Conservation (phyloP, 108 stramenopile species). For the Poteriospumella lacustris region DNA sequence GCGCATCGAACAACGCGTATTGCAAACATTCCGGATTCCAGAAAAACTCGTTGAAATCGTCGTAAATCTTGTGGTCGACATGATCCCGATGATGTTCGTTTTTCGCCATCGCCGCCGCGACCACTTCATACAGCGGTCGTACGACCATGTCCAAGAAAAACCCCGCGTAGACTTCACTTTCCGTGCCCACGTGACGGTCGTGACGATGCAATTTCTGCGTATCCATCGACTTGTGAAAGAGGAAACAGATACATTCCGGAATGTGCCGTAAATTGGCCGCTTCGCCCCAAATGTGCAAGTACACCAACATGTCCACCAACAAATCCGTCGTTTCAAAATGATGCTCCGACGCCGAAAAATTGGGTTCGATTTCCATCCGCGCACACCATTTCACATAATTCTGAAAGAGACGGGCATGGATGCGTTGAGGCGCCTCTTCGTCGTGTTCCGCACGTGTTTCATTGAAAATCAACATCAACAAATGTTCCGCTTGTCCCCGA, state of each 20-base stretch:
- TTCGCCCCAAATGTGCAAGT: slow-evolving; percentile 96
- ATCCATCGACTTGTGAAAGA: slow-evolving; percentile 97
- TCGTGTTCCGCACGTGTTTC: slow-evolving; percentile 54
- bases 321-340: background rate
- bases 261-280: slow-evolving; percentile 90
- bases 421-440: slow-evolving; percentile 56
- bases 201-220: slow-evolving; percentile 37
- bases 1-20: slow-evolving; percentile 48
- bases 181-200: slow-evolving; percentile 63
- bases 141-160: slow-evolving; percentile 89
- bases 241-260: slow-evolving; percentile 93
- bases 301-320: slow-evolving; percentile 75
- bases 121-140: slow-evolving; percentile 76
- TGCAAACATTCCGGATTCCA: slow-evolving; percentile 86
- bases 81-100: slow-evolving; percentile 69
- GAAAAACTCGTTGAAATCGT: slow-evolving; percentile 98
- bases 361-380: slow-evolving; percentile 72
- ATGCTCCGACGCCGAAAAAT: slow-evolving; percentile 54
- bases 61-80: slow-evolving; percentile 81
- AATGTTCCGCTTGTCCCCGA: slow-evolving; percentile 62
- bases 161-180: slow-evolving; percentile 63
- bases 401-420: slow-evolving; percentile 88
- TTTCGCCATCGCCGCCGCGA: slow-evolving; percentile 43
- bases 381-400: slow-evolving; percentile 96
- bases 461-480: slow-evolving; percentile 83